Conservation (phyloP, 2,329 filamentous ascomycete species). For the Cercospora nicotianae region DNA sequence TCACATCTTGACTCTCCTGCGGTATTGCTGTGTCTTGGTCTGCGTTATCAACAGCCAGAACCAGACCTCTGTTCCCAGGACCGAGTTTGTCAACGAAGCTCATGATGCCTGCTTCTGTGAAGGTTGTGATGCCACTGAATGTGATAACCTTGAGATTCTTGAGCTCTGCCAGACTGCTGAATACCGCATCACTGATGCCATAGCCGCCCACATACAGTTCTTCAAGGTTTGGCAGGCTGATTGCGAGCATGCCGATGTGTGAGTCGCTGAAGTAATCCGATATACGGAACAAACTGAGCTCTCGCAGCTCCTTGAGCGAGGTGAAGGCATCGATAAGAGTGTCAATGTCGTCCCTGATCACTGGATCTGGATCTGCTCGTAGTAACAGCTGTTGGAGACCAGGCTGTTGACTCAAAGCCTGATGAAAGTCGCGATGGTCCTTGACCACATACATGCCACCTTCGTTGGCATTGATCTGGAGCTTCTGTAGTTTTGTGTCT, state of each 20-base stretch:
- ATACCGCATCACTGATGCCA: constrained; percentile 53
- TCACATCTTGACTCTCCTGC: constrained; percentile 41
- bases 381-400: constrained; percentile 50
- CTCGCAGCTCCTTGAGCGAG: constrained; percentile 52
- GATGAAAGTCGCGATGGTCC: constrained; percentile 55
- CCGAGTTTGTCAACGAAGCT: constrained; percentile 46
- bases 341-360: constrained; percentile 49
- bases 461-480: constrained; percentile 49
- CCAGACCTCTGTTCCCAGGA: constrained; percentile 45
- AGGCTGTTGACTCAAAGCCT: constrained; percentile 53
- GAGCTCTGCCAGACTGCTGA: constrained; percentile 49
- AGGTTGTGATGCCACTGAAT: constrained; percentile 57
- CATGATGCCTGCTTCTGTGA: constrained; percentile 54
- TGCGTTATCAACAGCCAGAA: constrained; percentile 48
- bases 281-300: constrained; percentile 55
- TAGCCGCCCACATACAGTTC: constrained; percentile 59
- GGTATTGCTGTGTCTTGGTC: constrained; percentile 44
- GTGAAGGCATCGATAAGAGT: constrained; percentile 54
- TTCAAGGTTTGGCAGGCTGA: constrained; percentile 52
- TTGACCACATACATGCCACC: constrained; percentile 48
- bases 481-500: constrained; percentile 48
- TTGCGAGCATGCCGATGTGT: constrained; percentile 53
- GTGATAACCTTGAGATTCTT: constrained; percentile 53
- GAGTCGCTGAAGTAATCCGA: constrained; percentile 53
- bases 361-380: constrained; percentile 50